A percentile compares a stretch with the other conserved stretches of the same genome.
Conservation (phyloP, 1,139 yeast species). For the Pichia sp. region DNA sequence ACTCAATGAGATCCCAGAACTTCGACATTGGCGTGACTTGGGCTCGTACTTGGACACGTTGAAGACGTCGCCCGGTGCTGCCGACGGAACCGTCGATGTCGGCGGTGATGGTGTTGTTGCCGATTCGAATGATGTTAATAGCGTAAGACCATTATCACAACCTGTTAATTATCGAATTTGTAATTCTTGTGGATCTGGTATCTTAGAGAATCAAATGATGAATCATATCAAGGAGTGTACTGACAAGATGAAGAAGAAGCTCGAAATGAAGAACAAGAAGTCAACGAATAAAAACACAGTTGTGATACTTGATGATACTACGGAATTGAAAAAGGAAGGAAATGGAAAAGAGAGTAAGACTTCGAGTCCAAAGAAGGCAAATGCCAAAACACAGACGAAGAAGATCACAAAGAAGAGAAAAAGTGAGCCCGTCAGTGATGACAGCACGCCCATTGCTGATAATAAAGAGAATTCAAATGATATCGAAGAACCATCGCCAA, state of each 20-base stretch:
- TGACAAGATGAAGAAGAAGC: slow-evolving; percentile 41
- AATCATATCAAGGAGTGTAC: slow-evolving; percentile 49
- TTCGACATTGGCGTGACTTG: slow-evolving; percentile 55
- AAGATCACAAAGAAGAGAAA: slow-evolving; percentile 17
- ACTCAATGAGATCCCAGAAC: slow-evolving; percentile 22
- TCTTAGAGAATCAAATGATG: slow-evolving; percentile 46
- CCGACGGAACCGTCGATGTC: slow-evolving; percentile 28
- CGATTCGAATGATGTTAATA: slow-evolving; percentile 16
- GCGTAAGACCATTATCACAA: slow-evolving; percentile 39
- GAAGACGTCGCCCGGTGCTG: slow-evolving; percentile 18
- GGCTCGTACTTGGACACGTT: slow-evolving; percentile 55
- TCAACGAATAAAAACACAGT: no score
- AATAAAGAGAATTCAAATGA: background rate
- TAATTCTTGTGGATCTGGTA: slow-evolving; percentile 63
- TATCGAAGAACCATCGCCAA: slow-evolving; percentile 19
- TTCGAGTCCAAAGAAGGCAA: slow-evolving; percentile 15
- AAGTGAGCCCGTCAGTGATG: slow-evolving; percentile 4
- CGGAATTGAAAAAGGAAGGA: background rate
- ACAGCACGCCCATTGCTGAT: background rate
- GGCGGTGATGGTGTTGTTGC: no score
- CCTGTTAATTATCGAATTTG: slow-evolving; percentile 61
- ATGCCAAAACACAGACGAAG: slow-evolving; percentile 21
- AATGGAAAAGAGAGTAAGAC: background rate
- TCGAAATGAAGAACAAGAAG: no score
- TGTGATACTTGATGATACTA: background rate